Evolutionary conservation across 139 green algal species (phyloP).

Genomic region (Gonium pectorale): DNA sequence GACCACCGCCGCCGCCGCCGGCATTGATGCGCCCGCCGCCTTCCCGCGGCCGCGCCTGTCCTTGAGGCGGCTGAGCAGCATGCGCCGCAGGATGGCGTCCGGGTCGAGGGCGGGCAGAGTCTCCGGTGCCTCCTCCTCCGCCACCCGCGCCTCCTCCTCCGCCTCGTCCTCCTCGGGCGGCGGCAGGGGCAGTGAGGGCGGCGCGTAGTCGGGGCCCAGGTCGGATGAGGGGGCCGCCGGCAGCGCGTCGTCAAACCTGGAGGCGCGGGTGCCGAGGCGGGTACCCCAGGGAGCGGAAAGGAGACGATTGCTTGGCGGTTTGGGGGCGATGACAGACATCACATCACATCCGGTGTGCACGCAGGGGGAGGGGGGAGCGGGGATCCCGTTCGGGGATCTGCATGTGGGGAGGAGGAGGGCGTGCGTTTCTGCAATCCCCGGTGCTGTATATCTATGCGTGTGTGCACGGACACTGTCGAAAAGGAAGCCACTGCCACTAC

Average conservation of each 20-base stretch:
- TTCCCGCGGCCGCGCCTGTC: background rate
- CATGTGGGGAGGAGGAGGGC: too few species aligned
- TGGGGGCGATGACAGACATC: too few species aligned
- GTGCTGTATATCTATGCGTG: too few species aligned
- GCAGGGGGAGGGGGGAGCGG: too few species aligned
- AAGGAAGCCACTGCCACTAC: too few species aligned
- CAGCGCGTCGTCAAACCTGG: constrained; percentile 5
- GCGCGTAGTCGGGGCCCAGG: background rate
- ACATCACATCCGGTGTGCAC: too few species aligned
- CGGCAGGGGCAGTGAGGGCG: background rate
- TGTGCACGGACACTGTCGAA: too few species aligned
- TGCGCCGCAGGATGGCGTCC: constrained; percentile 8
- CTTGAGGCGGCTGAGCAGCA: background rate
- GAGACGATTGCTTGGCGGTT: background rate
- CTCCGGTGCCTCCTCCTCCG: background rate
- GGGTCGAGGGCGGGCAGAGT: background rate
- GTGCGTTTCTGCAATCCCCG: too few species aligned
- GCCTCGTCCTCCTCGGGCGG: background rate
- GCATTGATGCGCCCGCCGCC: too few species aligned
- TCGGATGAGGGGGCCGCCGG: background rate
- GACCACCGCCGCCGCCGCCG: too few species aligned
- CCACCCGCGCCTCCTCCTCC: background rate
- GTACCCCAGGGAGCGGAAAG: too few species aligned
- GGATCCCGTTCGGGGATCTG: too few species aligned
- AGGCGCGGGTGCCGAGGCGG: background rate